Evolutionary conservation across 441 rosid genomes (phyloP).

Genomic region (Cnidoscolus chayamansa): DNA sequence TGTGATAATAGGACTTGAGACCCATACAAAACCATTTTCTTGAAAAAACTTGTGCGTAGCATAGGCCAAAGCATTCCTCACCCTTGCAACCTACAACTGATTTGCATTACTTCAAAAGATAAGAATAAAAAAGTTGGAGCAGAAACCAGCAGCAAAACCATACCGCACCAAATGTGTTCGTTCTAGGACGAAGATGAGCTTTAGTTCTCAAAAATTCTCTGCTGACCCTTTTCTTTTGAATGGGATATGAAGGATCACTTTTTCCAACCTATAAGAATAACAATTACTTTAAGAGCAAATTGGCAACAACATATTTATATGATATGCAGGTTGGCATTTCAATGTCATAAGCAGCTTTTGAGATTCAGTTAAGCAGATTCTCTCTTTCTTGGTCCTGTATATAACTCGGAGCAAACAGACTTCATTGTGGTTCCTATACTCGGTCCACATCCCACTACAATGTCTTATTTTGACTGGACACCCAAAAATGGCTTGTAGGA

Average conservation of each 20-base stretch:
- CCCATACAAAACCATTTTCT: conserved; percentile 94
- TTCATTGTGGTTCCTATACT: background rate
- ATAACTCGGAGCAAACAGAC: background rate
- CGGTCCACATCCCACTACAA: too few relatives aligned
- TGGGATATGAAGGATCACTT: conserved; percentile 86
- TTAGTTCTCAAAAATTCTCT: conserved; percentile 88
- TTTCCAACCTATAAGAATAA: conserved; percentile 60
- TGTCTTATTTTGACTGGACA: background rate
- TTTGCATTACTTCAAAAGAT: conserved; percentile 22
- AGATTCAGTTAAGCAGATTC: background rate
- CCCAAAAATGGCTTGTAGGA: background rate
- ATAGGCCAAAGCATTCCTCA: conserved; percentile 88
- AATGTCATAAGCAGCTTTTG: background rate
- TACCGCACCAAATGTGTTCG: conserved; percentile 97
- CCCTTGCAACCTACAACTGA: conserved; percentile 79
- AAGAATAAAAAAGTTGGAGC: background rate
- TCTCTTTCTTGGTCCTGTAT: too few relatives aligned
- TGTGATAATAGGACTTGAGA: conserved; percentile 93
- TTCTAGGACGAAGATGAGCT: conserved; percentile 97
- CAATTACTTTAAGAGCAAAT: background rate
- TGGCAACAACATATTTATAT: conserved; percentile 12
- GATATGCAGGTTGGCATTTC: background rate
- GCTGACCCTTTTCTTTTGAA: conserved; percentile 91
- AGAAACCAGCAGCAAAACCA: conserved; percentile 24
- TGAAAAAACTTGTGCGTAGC: conserved; percentile 94